Evolutionary conservation across 2,329 filamentous ascomycete species (phyloP), one percentile per base, ranked within the genome.

Genomic region (Hypomyces rosellus): DNA sequence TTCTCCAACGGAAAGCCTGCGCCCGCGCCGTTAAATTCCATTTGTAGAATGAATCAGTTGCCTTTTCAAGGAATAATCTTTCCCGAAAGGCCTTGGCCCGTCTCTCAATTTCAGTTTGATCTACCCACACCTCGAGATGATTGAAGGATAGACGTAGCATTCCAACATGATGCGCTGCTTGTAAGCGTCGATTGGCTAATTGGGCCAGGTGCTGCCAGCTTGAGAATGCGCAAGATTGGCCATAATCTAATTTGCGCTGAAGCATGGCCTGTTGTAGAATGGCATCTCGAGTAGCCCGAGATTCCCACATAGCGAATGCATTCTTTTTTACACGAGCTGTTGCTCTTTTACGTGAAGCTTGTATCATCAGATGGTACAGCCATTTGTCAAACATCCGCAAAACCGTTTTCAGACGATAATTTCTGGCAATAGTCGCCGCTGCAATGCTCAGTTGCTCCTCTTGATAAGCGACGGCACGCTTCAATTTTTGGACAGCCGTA

Each of bases 21-120:
- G 61, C 61, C 45, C 65, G 64, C 38, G 64, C 62, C 39, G 54
- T 58, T 15, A 69, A 47, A 42, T 65, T 65, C 68, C 68, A 70
- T n/a, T 55, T 49, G 33, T 60, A 50, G 40, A 68, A 63, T 5
- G 51, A 52, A 18, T 54, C 55, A 9, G 30, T 48, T 8, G 51
- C 57, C 12, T 61, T 61, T 30, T 61, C 50, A 12, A 52, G 33
- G 12, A 60, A 51, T 2, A 57, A 22, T 39, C 52, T 50, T 34
- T 53, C 58, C 8, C 52, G 58, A 46, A 60, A 67, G 8, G 49
- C 44, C 16, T 49, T 38, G 36, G 65, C 62, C 38, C 57, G 59
- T 34, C 58, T 54, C n/a, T 51, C 47, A 34, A 59, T 48, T 45
- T 67, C 64, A 13, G 60, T 50, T 49, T 61, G 59, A 39, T 66